Evolutionary conservation across 345 rosid species (phyloP), one percentile per base, ranked within the genome.

Genomic region (Arabis alpina): DNA sequence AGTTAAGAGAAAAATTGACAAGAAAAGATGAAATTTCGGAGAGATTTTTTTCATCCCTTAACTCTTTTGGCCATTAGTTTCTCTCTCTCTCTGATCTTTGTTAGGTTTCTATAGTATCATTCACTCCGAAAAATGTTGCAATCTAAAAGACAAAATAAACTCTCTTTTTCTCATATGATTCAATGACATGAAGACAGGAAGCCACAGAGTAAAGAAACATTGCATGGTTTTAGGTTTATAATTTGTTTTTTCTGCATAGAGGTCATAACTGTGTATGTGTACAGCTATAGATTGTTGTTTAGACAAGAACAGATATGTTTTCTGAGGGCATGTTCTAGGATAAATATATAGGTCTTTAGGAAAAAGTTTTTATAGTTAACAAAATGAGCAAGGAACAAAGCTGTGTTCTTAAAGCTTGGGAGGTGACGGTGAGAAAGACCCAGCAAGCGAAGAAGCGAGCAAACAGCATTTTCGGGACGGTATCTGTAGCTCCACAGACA

Each of bases 371-470:
- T 2, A 8, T 32, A 32, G 36, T 32, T 27, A 15, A 50, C 19
- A 83, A 6, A 13, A 89, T 89, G 96, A 87, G 82, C 79, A 87
- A 89, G 74, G 96, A 89, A 73, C 86, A 81, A 32, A 81, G 89
- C 25, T 81, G 89, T 36, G 87, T 87, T 61, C 76, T 84, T 25
- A 85, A 81, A 79, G 98, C 98, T 51, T 93, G 98, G 97, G 98
- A 93, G 81, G 93, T 89, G 37, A 90, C 97, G 3, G 49, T 90
- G 37, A 87, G 96, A 55, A 90, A 87, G 80, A 93, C 98, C 15
- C 97, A 93, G 61, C 93, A 93, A 0, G 98, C 96, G 1, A 90
- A 85, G 76, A 90, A 87, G 74, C 85, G 96, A 0, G 98, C 98
- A 59, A 88, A 93, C 75, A 90, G 82, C 88, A 84, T 93, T 28